These are phyloP conservation scores for Calonectria multiphialidica DNA, from an alignment of 2,329 filamentous ascomycete species.

Conservation along the genomic window DNA sequence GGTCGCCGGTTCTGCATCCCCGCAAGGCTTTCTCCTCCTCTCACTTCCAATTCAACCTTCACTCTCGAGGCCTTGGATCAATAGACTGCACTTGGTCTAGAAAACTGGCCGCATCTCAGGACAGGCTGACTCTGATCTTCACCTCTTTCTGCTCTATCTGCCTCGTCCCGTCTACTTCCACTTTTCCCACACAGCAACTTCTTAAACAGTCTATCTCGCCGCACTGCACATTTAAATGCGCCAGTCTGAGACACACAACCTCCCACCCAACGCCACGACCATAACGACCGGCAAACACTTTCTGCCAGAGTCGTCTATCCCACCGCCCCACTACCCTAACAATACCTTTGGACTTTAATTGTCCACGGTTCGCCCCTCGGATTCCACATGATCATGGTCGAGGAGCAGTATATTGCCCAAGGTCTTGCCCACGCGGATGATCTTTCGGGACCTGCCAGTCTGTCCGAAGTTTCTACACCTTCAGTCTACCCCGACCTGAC, in stretches of 20 bases:
- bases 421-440: conserved; percentile 48
- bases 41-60: conserved; percentile 32
- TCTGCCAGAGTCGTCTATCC: conserved; percentile 28
- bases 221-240: conserved; percentile 41
- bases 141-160: conserved; percentile 35
- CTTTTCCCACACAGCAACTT: conserved; percentile 22
- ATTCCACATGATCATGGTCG: conserved; percentile 50
- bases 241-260: conserved; percentile 35
- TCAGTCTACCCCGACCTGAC: conserved; percentile 47
- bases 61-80: conserved; percentile 30
- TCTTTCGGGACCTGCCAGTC: conserved; percentile 44
- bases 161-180: conserved; percentile 30
- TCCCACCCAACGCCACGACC: conserved; percentile 33
- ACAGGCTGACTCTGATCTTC: conserved; percentile 43
- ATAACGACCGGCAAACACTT: conserved; percentile 31
- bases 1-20: conserved; percentile 39
- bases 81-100: conserved; percentile 33
- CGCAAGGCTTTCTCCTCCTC: conserved; percentile 42
- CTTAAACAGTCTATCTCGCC: conserved; percentile 33
- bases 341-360: conserved; percentile 36
- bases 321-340: conserved; percentile 33
- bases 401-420: conserved; percentile 50
- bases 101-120: conserved; percentile 44
- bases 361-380: conserved; percentile 35
- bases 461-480: conserved; percentile 38